These are phyloP conservation scores for Copromyces sp. DNA, from an alignment of 495 filamentous ascomycete genomes.

Conservation along the genomic window DNA sequence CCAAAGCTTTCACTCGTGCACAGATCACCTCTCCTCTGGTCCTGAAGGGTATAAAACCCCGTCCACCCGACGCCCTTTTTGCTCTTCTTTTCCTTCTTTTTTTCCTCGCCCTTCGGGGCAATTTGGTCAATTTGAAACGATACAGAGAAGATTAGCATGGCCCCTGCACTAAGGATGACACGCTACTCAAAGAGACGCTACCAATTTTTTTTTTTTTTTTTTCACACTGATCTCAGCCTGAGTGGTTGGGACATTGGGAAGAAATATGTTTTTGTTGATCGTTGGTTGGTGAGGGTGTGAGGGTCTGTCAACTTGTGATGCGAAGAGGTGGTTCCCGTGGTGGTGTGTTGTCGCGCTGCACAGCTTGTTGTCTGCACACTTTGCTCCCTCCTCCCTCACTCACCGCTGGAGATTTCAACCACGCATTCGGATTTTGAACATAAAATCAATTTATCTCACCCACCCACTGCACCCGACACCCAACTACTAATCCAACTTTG, in stretches of 20 bases:
- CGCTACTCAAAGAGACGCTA: conserved; percentile 98
- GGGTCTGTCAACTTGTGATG: no score
- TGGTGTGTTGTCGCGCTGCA: neutral
- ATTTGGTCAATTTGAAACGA: conserved; percentile 32
- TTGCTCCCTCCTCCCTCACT: no score
- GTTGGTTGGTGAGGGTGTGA: neutral
- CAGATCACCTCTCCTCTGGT: neutral
- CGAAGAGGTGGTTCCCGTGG: neutral
- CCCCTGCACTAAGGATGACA: conserved; percentile 99
- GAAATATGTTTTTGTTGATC: neutral
- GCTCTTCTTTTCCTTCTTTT: conserved; percentile 10
- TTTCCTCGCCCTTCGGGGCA: conserved; percentile 22
- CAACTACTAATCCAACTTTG: neutral
- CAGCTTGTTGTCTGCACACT: neutral
- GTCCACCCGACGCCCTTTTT: neutral
- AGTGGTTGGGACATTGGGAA: neutral
- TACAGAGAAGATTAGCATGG: conserved; percentile 98
- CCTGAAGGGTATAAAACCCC: neutral
- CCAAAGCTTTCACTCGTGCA: neutral
- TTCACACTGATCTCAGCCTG: neutral
- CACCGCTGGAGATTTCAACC: neutral
- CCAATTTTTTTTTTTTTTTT: conserved; percentile 64
- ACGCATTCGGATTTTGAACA: neutral
- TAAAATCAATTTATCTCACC: neutral
- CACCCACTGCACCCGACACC: neutral